Percentiles rank a stretch among this genome's conserved stretches.
Evolutionary conservation across 2,329 filamentous ascomycete species (phyloP).

Genomic region (Fusarium sp.): DNA sequence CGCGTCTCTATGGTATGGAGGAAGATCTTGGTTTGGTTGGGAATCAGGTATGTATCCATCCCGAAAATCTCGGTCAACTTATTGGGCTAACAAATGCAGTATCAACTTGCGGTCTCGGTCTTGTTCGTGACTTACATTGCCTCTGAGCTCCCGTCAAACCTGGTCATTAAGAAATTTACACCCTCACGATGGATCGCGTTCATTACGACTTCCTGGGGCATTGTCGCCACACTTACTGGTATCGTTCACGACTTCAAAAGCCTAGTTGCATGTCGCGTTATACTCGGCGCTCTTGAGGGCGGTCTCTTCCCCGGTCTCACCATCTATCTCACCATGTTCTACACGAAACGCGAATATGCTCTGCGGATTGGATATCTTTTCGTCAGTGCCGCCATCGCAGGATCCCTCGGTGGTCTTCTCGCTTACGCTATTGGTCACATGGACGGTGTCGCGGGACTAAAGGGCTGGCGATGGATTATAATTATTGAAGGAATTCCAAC

Average conservation of each 20-base stretch:
- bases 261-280: conserved; percentile 58
- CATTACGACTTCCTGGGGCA: conserved; percentile 56
- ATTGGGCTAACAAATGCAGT: conserved; percentile 55
- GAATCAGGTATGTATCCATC: conserved; percentile 45
- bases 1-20: conserved; percentile 72
- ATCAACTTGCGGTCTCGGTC: conserved; percentile 59
- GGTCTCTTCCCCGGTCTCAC: conserved; percentile 59
- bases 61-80: rapidly evolving
- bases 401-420: conserved; percentile 46
- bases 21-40: conserved; percentile 69
- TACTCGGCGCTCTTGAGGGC: conserved; percentile 62
- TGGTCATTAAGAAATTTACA: conserved; percentile 56
- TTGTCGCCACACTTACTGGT: conserved; percentile 62
- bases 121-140: conserved; percentile 56
- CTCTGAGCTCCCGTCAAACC: conserved; percentile 59
- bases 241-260: conserved; percentile 53
- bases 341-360: conserved; percentile 46
- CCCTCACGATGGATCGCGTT: conserved; percentile 51
- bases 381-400: conserved; percentile 46
- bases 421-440: conserved; percentile 54
- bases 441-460: conserved; percentile 42
- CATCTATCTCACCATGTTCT: conserved; percentile 50
- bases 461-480: conserved; percentile 70
- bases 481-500: conserved; percentile 62
- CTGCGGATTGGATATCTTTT: conserved; percentile 47